phyloP scores from a whole-genome alignment of 2,329 filamentous ascomycete species.

The Nannizziopsis barbatae region DNA sequence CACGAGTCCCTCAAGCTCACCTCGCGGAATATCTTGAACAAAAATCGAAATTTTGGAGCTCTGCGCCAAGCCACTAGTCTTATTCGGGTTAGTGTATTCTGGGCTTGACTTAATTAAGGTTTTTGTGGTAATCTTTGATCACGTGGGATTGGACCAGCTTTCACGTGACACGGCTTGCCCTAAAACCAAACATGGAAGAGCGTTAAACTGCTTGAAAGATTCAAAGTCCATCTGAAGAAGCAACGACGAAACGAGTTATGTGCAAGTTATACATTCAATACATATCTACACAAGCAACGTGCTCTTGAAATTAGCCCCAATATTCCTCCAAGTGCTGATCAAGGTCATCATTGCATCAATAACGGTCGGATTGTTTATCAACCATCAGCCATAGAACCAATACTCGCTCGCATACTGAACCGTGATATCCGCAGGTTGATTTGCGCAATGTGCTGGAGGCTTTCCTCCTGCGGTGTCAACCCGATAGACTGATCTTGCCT shows the following conservation, averaged over 20 bases:
- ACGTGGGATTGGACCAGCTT: not conserved
- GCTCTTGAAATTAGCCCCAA: not conserved
- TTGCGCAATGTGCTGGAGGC: constrained; percentile 61
- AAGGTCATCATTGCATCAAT: not conserved
- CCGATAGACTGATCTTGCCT: constrained; percentile 67
- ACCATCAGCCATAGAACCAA: constrained; percentile 44
- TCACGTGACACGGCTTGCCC: constrained; percentile 8
- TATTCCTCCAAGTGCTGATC: not conserved
- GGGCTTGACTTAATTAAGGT: constrained; percentile 1
- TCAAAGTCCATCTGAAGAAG: too few relatives aligned
- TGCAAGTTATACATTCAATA: not conserved
- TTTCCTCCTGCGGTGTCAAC: constrained; percentile 73
- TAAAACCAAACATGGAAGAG: not conserved
- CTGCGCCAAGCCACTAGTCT: not conserved
- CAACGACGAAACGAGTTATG: not conserved
- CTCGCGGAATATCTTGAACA: not conserved
- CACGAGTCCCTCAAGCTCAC: not conserved
- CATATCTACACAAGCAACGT: not conserved
- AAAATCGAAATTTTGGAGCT: constrained; percentile 12
- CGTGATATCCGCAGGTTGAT: constrained; percentile 51
- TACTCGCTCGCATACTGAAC: constrained; percentile 78
- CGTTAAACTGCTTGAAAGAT: too few relatives aligned
- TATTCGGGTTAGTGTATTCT: not conserved
- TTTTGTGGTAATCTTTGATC: not conserved
- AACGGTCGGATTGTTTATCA: not conserved